A percentile compares a stretch with the other conserved stretches of the same genome.
Conservation (phyloP, 2,329 filamentous ascomycete genomes). For the Zasmidium angulare region DNA sequence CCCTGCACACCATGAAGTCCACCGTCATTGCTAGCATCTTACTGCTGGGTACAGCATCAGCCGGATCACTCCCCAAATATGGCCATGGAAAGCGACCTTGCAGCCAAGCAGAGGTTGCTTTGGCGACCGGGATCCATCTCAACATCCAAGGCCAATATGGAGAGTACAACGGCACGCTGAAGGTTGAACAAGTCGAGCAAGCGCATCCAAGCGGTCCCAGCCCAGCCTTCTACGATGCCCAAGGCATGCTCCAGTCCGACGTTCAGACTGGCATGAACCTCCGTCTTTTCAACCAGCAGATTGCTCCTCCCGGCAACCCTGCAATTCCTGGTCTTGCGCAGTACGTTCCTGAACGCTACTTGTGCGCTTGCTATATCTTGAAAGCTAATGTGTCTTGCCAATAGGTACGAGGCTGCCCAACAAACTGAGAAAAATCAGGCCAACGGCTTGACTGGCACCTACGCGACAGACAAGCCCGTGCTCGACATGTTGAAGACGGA, state of each 20-base stretch:
- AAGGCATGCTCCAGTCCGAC: slow-evolving; percentile 18
- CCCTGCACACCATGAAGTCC: slow-evolving; percentile 14
- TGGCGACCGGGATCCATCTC: slow-evolving; percentile 27
- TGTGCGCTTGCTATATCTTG: too few relatives aligned
- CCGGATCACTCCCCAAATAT: background rate
- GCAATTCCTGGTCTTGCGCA: background rate
- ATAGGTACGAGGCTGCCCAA: slow-evolving; percentile 20
- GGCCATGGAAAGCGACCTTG: slow-evolving; percentile 10
- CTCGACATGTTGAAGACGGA: slow-evolving; percentile 20
- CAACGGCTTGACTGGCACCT: slow-evolving; percentile 14
- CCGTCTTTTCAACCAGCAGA: slow-evolving; percentile 23
- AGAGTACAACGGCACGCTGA: slow-evolving; percentile 23
- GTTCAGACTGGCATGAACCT: slow-evolving; percentile 20
- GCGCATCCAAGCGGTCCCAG: slow-evolving; percentile 4
- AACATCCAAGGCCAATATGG: slow-evolving; percentile 25
- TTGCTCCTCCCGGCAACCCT: slow-evolving; percentile 14
- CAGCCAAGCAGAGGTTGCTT: slow-evolving; percentile 16
- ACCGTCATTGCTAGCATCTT: slow-evolving; percentile 1
- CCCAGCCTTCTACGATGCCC: slow-evolving; percentile 18
- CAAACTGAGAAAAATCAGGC: slow-evolving; percentile 20
- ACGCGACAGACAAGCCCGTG: slow-evolving; percentile 12
- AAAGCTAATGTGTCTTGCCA: too few relatives aligned
- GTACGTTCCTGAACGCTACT: background rate
- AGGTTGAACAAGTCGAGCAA: slow-evolving; percentile 16
- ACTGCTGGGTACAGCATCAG: slow-evolving; percentile 6